Conservation (phyloP, 257 asterid species). For the Solanum sparsipilum region DNA sequence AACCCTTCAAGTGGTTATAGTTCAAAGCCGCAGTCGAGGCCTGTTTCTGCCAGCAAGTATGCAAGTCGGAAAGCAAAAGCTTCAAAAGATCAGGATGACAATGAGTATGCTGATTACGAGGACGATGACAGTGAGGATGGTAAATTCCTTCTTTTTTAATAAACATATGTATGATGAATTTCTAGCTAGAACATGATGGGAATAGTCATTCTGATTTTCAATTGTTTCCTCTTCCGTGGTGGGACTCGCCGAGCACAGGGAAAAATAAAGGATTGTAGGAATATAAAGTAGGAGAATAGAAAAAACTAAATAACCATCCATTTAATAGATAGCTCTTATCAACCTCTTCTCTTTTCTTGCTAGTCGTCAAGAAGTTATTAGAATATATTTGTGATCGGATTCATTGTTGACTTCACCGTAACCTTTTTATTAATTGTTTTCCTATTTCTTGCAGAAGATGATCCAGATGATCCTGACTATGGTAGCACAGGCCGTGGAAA, state of each 20-base stretch:
- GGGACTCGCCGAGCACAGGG: not conserved
- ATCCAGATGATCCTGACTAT: conserved; percentile 84
- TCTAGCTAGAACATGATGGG: not conserved
- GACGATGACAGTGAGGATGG: conserved; percentile 52
- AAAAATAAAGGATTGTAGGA: not conserved
- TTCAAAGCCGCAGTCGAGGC: conserved; percentile 39
- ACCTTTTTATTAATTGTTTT: not conserved
- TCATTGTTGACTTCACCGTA: not conserved
- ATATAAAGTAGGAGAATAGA: not conserved
- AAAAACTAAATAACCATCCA: not conserved
- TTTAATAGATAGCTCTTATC: not conserved
- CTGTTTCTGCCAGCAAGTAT: conserved; percentile 26
- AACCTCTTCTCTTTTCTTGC: not conserved
- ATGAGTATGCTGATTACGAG: conserved; percentile 45
- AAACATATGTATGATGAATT: not conserved
- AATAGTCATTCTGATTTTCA: not conserved
- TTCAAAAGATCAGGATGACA: conserved; percentile 31
- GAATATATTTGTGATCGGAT: not conserved
- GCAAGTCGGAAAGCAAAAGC: conserved; percentile 46
- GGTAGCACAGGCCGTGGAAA: conserved; percentile 44
- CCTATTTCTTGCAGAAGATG: conserved; percentile 62
- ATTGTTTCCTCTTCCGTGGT: not conserved
- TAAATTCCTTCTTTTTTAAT: not conserved
- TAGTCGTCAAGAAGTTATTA: not conserved
- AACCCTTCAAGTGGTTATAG: conserved; percentile 44